These are phyloP conservation scores for Heterobasidion annosum DNA, from an alignment of 1,284 basidiomycete genomes.

Conservation along the genomic window DNA sequence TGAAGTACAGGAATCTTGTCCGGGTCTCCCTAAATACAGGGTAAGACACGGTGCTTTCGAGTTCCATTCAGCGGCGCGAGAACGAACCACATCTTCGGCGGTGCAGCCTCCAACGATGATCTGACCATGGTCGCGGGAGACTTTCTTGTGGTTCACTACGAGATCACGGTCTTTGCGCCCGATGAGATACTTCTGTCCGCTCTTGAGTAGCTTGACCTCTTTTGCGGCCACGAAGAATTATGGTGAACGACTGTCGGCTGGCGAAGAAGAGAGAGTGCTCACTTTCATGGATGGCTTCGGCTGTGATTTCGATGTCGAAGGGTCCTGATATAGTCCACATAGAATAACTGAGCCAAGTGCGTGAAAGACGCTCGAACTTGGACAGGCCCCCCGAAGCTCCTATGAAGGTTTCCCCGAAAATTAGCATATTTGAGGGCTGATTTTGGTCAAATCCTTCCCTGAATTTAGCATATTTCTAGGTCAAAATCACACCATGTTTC, in stretches of 20 bases:
- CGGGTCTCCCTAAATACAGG: conserved; percentile 9
- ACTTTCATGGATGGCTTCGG: conserved; percentile 29
- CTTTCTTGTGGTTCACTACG: conserved; percentile 44
- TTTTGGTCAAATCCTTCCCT: no score
- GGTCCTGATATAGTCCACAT: conserved; percentile 49
- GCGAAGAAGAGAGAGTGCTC: conserved; percentile 10
- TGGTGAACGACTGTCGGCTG: neutral
- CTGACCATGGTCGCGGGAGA: conserved; percentile 49
- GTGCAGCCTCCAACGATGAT: conserved; percentile 43
- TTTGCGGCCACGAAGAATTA: conserved; percentile 1
- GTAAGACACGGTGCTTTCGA: neutral
- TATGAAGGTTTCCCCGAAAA: no score
- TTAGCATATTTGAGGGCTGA: no score
- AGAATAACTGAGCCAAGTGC: no score
- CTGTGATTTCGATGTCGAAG: conserved; percentile 33
- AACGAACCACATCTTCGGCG: conserved; percentile 43
- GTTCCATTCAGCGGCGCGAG: no score
- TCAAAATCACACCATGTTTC: no score
- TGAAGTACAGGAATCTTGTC: conserved; percentile 21
- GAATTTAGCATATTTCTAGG: no score
- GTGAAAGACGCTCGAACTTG: no score
- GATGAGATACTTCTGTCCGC: conserved; percentile 38
- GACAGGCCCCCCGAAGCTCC: no score
- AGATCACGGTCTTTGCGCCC: conserved; percentile 48
- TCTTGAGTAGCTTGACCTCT: conserved; percentile 59